Evolutionary conservation across 2,329 filamentous ascomycete genomes (phyloP), one percentile per base, ranked within the genome.

Genomic region (Plenodomus tracheiphilus): DNA sequence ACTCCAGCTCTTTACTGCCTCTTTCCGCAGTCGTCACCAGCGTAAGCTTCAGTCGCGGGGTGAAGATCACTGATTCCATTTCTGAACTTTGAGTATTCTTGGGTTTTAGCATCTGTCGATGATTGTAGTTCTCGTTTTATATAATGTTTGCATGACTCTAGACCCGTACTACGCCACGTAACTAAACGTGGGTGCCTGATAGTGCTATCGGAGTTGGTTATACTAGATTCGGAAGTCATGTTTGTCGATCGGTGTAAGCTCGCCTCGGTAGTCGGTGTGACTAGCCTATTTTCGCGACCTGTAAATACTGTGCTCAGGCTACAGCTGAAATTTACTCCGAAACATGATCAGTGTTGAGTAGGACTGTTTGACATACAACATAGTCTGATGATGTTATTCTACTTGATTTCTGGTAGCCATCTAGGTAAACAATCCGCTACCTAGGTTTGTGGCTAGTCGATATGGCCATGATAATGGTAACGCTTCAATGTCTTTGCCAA

Each of bases 1-100:
- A 71, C n/a, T 58, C 56, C n/a, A 71, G 42, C 42, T 71, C 70
- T 17, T 53, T 51, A 52, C 66, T 68, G 41, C 63, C 66, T 46
- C 49, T 47, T 19, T 66, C 65, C 10, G 61, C 60, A 28, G 49
- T 62, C 17, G 56, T 61, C 20, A 72, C 20, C 13, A 69, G 58
- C 13, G 64, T 70, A 41, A 72, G 49, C 34, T 68, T 63, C 13
- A 72, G 52, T 20, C 63, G 59, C 11, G 65, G 56, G 4, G 70
- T 72, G 22, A 51, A 56, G 15, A 71, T 39, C 13, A 53, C 41
- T 13, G 43, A 20, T 2, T 71, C 62, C 69, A 71, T 70, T 8
- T 37, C 18, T 8, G 11, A 32, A 32, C 10, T 10, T 25, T 10
- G 22, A 25, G 22, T 5, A 8, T 10, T 32, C 28, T 32, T 32